Percentiles rank a stretch among this genome's conserved stretches.
These are phyloP conservation scores for Solioccasus polychromus DNA, from an alignment of 768 basidiomycete species.

Conservation along the genomic window DNA sequence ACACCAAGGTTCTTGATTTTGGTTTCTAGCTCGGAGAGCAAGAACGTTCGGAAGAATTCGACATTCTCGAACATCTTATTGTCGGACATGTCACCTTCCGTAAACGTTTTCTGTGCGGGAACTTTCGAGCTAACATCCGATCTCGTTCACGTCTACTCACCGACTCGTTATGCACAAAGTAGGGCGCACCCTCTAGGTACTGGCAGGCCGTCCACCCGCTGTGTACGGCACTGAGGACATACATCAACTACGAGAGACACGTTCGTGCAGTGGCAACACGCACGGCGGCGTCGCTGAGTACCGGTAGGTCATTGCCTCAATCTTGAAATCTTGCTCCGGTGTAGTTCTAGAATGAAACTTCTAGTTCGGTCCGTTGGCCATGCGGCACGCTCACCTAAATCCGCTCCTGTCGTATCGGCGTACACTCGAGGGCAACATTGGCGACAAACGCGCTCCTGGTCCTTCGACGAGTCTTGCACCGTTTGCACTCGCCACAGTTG, in stretches of 20 bases:
- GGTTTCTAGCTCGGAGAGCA: slow-evolving; percentile 25
- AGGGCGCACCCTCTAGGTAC: slow-evolving; percentile 63
- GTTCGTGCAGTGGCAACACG: slow-evolving; percentile 6
- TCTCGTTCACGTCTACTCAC: slow-evolving; percentile 30
- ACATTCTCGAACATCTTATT: slow-evolving; percentile 31
- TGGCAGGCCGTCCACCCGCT: slow-evolving; percentile 45
- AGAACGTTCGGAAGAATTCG: slow-evolving; percentile 27
- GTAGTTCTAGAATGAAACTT: slow-evolving; percentile 4
- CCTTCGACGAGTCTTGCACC: too few relatives aligned
- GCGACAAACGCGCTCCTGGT: slow-evolving; percentile 10
- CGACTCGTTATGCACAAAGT: slow-evolving; percentile 49
- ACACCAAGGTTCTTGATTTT: too few relatives aligned
- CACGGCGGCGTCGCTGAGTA: slow-evolving; percentile 18
- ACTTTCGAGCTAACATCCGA: too few relatives aligned
- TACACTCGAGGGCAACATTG: slow-evolving; percentile 13
- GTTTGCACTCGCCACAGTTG: too few relatives aligned
- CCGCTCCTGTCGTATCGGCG: slow-evolving; percentile 10
- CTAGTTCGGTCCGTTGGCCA: background rate
- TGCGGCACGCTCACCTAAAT: slow-evolving; percentile 7
- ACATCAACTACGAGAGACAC: background rate
- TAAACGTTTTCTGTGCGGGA: slow-evolving; percentile 53
- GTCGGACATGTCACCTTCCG: slow-evolving; percentile 53
- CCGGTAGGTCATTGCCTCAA: slow-evolving; percentile 15
- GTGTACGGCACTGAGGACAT: slow-evolving; percentile 14
- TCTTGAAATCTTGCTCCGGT: background rate